These are phyloP conservation scores for Iodosphaeria phyllophila DNA, from an alignment of 2,329 filamentous ascomycete species.

Conservation along the genomic window DNA sequence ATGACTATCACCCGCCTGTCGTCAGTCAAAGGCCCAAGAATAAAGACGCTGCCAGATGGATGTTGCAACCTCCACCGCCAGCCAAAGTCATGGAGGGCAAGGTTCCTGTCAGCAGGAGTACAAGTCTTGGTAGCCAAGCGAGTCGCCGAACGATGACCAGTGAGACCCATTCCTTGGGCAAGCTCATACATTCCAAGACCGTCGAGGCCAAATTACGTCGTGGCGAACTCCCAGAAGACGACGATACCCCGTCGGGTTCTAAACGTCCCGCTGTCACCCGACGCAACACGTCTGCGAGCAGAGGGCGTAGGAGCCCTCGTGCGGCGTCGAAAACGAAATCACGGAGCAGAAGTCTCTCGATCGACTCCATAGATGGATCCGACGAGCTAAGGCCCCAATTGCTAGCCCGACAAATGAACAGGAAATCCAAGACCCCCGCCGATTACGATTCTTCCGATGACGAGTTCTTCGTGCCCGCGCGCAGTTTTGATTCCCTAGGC, in stretches of 20 bases:
- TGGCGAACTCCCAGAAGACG: conserved; percentile 16
- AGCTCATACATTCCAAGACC: conserved; percentile 25
- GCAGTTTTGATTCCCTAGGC: conserved; percentile 8
- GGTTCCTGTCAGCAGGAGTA: conserved; percentile 45
- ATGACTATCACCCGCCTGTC: conserved; percentile 72
- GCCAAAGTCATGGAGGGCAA: conserved; percentile 86
- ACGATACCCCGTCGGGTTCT: conserved; percentile 7
- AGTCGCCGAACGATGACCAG: conserved; percentile 23
- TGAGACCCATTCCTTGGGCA: conserved; percentile 23
- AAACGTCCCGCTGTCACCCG: conserved; percentile 3
- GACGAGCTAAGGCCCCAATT: no score
- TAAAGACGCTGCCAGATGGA: conserved; percentile 63
- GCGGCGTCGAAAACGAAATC: no score
- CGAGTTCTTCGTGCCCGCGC: conserved; percentile 6
- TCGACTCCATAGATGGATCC: conserved; percentile 7
- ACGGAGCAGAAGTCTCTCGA: conserved; percentile 5
- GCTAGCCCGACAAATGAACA: no score
- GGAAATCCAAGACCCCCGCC: conserved; percentile 2
- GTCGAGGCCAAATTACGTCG: conserved; percentile 26
- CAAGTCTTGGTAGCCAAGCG: conserved; percentile 33
- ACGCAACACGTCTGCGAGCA: conserved; percentile 6
- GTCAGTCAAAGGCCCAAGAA: conserved; percentile 56
- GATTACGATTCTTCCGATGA: conserved; percentile 8
- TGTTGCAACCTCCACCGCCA: conserved; percentile 80
- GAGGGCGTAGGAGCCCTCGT: conserved; percentile 2